Conservation (phyloP, 352 stramenopile genomes). For the Phytophthora lateralis region DNA sequence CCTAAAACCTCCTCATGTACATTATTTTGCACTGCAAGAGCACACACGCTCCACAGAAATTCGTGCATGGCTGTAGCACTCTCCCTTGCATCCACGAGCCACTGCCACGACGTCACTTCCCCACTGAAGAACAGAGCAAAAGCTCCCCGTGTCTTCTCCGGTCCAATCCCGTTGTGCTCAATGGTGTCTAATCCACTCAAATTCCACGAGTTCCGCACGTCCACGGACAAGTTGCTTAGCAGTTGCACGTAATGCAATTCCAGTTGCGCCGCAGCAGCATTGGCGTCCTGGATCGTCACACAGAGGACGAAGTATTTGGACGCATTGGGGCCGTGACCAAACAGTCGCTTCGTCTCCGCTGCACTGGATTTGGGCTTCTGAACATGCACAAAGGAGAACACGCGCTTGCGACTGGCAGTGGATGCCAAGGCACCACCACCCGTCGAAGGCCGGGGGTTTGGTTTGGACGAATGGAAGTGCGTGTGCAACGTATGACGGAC, state of each 20-base stretch:
- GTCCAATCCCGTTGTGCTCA: conserved; percentile 60
- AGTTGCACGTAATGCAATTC: conserved; percentile 73
- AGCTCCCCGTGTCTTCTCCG: conserved; percentile 54
- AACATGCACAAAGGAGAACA: conserved; percentile 69
- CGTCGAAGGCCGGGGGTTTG: conserved; percentile 29
- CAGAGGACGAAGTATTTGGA: conserved; percentile 75
- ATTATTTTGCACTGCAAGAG: conserved; percentile 58
- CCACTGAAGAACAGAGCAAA: conserved; percentile 64
- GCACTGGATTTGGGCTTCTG: conserved; percentile 61
- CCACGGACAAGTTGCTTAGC: conserved; percentile 68
- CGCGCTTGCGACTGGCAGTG: conserved; percentile 36
- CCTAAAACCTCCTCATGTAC: conserved; percentile 18
- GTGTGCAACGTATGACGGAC: conserved; percentile 70
- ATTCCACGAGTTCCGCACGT: conserved; percentile 68
- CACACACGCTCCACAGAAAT: conserved; percentile 77
- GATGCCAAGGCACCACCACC: not conserved
- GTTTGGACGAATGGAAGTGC: conserved; percentile 54
- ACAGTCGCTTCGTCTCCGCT: conserved; percentile 60
- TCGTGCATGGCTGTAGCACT: conserved; percentile 63
- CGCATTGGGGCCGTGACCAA: conserved; percentile 34
- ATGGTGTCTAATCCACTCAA: conserved; percentile 57
- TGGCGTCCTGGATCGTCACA: conserved; percentile 57
- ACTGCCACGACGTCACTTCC: conserved; percentile 54
- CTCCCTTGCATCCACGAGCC: conserved; percentile 65
- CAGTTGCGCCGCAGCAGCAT: conserved; percentile 10